These are phyloP conservation scores for Cystobasidiopsis lactophilus DNA, from an alignment of 768 basidiomycete genomes.

Conservation along the genomic window DNA sequence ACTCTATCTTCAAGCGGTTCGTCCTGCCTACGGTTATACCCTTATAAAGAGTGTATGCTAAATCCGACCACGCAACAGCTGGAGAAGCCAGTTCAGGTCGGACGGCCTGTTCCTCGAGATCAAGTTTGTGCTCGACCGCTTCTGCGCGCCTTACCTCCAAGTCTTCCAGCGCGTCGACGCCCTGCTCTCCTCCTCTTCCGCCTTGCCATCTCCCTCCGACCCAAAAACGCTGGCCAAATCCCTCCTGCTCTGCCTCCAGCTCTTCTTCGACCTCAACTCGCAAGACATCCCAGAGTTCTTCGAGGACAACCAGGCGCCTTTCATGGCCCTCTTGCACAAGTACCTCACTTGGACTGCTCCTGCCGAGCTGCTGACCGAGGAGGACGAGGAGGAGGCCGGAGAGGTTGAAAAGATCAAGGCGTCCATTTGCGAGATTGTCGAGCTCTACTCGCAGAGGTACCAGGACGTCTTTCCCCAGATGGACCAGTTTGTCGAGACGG, in stretches of 20 bases:
- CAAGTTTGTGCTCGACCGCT: constrained; percentile 65
- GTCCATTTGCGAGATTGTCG: constrained; percentile 67
- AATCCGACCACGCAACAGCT: constrained; percentile 30
- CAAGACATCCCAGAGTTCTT: constrained; percentile 88
- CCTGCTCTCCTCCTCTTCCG: constrained; percentile 24
- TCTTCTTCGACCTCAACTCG: constrained; percentile 82
- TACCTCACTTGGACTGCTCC: constrained; percentile 52
- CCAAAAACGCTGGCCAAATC: constrained; percentile 37
- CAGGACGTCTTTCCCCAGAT: constrained; percentile 28
- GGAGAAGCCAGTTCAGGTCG: constrained; percentile 74
- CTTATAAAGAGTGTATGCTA: no score
- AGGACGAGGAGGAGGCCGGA: constrained; percentile 37
- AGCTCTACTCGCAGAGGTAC: constrained; percentile 35
- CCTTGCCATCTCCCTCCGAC: constrained; percentile 24
- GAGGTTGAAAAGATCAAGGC: constrained; percentile 79
- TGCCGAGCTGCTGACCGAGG: constrained; percentile 34
- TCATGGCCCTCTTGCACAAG: constrained; percentile 63
- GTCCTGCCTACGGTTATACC: constrained; percentile 4
- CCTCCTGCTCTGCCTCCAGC: constrained; percentile 55
- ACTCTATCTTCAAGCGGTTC: constrained; percentile 59
- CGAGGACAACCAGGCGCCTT: constrained; percentile 64
- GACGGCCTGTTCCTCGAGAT: constrained; percentile 73
- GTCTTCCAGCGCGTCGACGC: constrained; percentile 40
- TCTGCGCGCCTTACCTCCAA: constrained; percentile 60
- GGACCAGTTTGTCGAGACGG: constrained; percentile 46